Conservation (phyloP, 2,329 filamentous ascomycete genomes). For the Fusarium tuaranense region DNA sequence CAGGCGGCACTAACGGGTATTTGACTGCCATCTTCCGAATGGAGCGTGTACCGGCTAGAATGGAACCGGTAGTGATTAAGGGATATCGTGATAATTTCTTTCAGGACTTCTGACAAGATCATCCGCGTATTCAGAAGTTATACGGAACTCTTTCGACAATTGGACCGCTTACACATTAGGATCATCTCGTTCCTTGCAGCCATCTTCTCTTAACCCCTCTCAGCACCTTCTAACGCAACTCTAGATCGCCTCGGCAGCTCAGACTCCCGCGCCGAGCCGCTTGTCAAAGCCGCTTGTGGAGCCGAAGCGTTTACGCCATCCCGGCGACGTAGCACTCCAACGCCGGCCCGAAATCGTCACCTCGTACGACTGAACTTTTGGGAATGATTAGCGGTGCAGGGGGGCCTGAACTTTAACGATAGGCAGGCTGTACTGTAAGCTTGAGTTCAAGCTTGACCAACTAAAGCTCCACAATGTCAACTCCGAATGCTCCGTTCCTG, state of each 20-base stretch:
- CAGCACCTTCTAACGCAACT: background rate
- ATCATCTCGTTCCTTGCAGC: background rate
- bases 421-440: background rate
- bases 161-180: background rate
- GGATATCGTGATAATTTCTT: background rate
- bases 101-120: background rate
- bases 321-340: background rate
- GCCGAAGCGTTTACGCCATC: background rate
- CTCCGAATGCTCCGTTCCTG: background rate
- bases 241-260: background rate
- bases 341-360: background rate
- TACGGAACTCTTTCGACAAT: background rate
- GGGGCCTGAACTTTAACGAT: background rate
- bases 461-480: background rate
- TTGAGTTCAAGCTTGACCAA: background rate
- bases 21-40: background rate
- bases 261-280: background rate
- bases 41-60: background rate
- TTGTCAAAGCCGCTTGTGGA: background rate
- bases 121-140: background rate
- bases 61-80: background rate
- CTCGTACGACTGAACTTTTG: background rate
- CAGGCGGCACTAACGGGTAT: background rate
- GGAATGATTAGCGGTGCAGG: background rate
- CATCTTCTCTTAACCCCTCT: background rate